Evolutionary conservation across 208 protist genomes (phyloP).

Genomic region (Wallacemonas sp.): DNA sequence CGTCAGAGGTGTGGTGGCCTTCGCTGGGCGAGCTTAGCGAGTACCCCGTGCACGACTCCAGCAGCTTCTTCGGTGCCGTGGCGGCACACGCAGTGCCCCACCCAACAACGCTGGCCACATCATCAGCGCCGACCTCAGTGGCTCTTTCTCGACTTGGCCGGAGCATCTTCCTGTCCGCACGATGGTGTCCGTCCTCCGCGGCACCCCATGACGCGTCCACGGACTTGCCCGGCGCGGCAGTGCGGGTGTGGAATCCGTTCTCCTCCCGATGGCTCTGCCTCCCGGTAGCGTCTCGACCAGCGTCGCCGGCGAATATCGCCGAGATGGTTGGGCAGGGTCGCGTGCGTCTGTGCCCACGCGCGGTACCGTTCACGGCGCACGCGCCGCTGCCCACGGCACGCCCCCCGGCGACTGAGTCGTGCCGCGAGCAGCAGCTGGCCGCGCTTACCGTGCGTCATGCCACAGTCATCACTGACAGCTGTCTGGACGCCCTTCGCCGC

Average conservation of each 20-base stretch:
- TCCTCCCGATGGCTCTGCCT: conserved; percentile 11
- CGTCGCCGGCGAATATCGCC: neutral
- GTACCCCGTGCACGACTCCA: conserved; percentile 37
- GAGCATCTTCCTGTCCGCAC: conserved; percentile 44
- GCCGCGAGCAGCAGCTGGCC: neutral
- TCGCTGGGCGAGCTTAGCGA: conserved; percentile 26
- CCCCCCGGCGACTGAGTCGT: no score
- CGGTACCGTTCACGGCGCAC: conserved; percentile 6
- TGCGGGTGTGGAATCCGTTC: conserved; percentile 50
- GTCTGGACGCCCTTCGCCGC: neutral
- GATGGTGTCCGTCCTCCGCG: conserved; percentile 16
- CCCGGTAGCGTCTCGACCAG: neutral
- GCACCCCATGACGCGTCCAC: neutral
- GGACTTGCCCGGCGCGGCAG: neutral
- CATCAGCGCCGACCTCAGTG: conserved; percentile 10
- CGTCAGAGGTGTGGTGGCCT: conserved; percentile 71
- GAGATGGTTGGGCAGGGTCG: neutral
- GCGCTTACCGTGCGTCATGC: neutral
- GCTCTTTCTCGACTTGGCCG: conserved; percentile 56
- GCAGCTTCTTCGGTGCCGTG: conserved; percentile 48
- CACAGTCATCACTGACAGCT: neutral
- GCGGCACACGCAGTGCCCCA: conserved; percentile 25
- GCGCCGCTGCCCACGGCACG: no score
- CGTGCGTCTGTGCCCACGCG: conserved; percentile 11
- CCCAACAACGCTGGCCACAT: neutral